Base-by-base conservation (phyloP, 345 rosid species). In the Leavenworthia alabamica region DNA sequence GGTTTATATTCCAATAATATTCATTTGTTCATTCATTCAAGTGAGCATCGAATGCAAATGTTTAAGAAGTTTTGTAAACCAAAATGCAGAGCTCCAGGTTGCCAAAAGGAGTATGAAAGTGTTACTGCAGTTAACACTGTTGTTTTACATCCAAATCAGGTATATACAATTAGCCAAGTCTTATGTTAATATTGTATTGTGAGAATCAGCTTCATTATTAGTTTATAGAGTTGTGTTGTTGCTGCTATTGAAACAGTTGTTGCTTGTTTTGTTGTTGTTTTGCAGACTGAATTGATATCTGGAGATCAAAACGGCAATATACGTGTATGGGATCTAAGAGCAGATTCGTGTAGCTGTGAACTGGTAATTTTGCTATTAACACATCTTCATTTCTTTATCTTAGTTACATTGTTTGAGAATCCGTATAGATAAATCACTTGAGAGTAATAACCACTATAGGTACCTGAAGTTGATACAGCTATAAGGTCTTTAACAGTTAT, bases 121-220 rank as follows among this genome's bases (percentile, higher is more conserved):
- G 89, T 88, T 70, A 96, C 86, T 10, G 91, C 97, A 24, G 97
- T 93, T 27, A 93, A 93, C 57, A 83, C 97, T 0, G 99, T 87
- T 73, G 96, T 93, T 27, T 75, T 93, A 50, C 97, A 93, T 68
- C 97, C 97, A 51, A 93, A 93, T 78, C 99, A 93, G 97, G 98
- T 93, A 64, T 15, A 20, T 7, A 15, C 29, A 31, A 15, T 44
- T 46, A 14, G 5, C 29, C 37, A 26, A 53, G 2, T 1, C 23
- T 14, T 47, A 3, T 45, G 45, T 26, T 33, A 9, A 11, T 53
- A 5, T 20, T 20, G 4, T 23, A 23, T 44, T 12, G 17, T 52
- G 10, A 20, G 22, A 3, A 12, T 53, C 16, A 32, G 41, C 15
- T 32, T 52, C 41, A 0, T 31, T 6, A 3, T 53, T 53, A 12